phyloP scores from a whole-genome alignment of 2,329 filamentous ascomycete genomes.

The Penicillium sp. region DNA sequence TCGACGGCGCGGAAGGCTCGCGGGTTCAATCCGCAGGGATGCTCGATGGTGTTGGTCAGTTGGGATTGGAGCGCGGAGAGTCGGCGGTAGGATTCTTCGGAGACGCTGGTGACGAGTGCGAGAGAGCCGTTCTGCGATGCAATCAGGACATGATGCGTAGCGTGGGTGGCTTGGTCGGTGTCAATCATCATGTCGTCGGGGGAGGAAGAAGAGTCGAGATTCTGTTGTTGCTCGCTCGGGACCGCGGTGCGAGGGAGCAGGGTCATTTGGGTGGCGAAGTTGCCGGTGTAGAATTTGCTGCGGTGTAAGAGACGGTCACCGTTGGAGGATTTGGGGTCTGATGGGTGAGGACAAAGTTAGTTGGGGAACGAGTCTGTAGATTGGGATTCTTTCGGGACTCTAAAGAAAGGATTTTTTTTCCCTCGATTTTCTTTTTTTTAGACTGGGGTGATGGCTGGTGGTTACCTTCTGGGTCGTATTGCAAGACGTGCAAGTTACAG shows the following conservation, averaged over 20 bases:
- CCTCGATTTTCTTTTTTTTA: not conserved
- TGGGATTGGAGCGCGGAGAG: conserved; percentile 76
- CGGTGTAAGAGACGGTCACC: conserved; percentile 81
- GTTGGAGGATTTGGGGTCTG: conserved; percentile 87
- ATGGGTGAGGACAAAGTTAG: not conserved
- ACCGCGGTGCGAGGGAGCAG: conserved; percentile 64
- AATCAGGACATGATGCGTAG: conserved; percentile 57
- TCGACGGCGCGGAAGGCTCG: conserved; percentile 63
- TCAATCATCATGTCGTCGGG: conserved; percentile 34
- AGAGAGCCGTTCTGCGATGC: conserved; percentile 71
- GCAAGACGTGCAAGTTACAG: conserved; percentile 78
- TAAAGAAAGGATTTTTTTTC: not conserved
- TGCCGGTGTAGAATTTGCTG: conserved; percentile 80
- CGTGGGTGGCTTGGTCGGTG: conserved; percentile 29
- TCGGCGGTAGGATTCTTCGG: conserved; percentile 75
- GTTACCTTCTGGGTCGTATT: conserved; percentile 89
- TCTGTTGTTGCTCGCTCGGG: conserved; percentile 30
- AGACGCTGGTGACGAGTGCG: conserved; percentile 67
- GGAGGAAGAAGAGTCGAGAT: conserved; percentile 20
- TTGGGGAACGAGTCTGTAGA: not conserved
- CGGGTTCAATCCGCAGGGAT: conserved; percentile 75
- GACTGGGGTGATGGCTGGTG: not conserved
- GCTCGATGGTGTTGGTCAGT: conserved; percentile 67
- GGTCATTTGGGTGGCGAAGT: conserved; percentile 67
- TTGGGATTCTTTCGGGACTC: no score